Conservation (phyloP, 371 early-diverging fungal species). For the Mucor sp. region DNA sequence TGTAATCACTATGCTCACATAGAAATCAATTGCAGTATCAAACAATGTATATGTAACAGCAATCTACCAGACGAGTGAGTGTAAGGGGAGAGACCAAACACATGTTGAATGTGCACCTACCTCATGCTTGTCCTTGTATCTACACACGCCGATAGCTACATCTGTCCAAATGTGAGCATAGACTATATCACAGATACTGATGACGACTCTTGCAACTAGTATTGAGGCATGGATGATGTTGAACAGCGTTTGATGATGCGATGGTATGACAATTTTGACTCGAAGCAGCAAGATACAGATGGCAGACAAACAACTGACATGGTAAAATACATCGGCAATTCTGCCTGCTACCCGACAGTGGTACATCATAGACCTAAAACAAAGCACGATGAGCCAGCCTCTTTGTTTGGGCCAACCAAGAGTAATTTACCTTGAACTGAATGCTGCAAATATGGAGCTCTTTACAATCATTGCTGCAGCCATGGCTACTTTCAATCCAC, state of each 20-base stretch:
- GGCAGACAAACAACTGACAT: constrained; percentile 3
- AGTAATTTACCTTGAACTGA: constrained; percentile 11
- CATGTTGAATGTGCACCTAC: background rate
- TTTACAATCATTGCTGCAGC: constrained; percentile 2
- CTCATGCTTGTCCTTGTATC: constrained; percentile 2
- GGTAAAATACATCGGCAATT: constrained; percentile 5
- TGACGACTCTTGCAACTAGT: background rate
- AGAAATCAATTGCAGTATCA: constrained; percentile 1
- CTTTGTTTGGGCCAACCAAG: no score
- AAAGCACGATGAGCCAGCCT: no score
- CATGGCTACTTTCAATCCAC: constrained; percentile 15
- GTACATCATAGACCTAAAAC: background rate
- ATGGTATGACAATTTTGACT: background rate
- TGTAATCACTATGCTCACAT: constrained; percentile 3
- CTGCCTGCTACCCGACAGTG: constrained; percentile 1
- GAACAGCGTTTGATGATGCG: background rate
- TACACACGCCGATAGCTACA: background rate
- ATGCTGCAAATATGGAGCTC: constrained; percentile 6
- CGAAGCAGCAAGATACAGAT: background rate
- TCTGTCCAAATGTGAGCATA: background rate
- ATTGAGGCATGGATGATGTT: background rate
- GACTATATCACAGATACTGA: background rate
- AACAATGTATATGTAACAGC: background rate
- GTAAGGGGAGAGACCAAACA: background rate
- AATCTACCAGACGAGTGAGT: background rate